Evolutionary conservation across 2,329 filamentous ascomycete genomes (phyloP), one percentile per base, ranked within the genome.

Genomic region (Calonectria hongkongensis): DNA sequence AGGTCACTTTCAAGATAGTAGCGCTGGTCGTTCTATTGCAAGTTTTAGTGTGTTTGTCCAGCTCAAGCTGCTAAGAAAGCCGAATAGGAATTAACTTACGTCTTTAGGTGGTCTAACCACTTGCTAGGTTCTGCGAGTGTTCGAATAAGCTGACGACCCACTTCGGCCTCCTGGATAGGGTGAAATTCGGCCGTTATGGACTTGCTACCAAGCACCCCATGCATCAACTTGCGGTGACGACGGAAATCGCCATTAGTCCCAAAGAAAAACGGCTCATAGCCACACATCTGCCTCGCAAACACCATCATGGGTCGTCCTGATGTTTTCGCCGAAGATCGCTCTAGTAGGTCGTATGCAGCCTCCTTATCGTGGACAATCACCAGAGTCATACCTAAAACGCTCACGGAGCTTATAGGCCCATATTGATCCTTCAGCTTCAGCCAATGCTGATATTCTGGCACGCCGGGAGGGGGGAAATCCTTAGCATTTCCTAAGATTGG

Each of bases 191-290:
- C 54, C 18, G 54, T 58, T 12, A 58, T 58, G n/a, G 54, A 18
- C 33, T 58, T 58, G 12, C 30, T 58, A 13, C 54, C 54, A 4
- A 58, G 54, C n/a, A 58, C 36, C n/a, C 36, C 30, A 12, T 58
- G 33, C 54, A 58, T 58, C n/a, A 58, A 18, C 30, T 58, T 58
- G 54, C 54, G 54, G n/a, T 58, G 54, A 25, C 54, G 54, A 13
- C 54, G 54, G 9, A 58, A 58, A 15, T 58, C 54, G 4, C 54
- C 54, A 12, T 36, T 36, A 6, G 33, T 21, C 8, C 54, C 54
- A 15, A 39, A 58, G 54, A 58, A 58, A 33, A 58, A 58, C 9
- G 54, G 54, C 18, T 58, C 54, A 27, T 58, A 58, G 13, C 54
- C 54, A 16, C 30, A 33, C 33, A 58, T 21, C 4, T 58, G 54